Percentiles rank a stretch among this genome's conserved stretches.
Evolutionary conservation across 2,329 filamentous ascomycete species (phyloP).

Genomic region (Paecilomyces variotii): DNA sequence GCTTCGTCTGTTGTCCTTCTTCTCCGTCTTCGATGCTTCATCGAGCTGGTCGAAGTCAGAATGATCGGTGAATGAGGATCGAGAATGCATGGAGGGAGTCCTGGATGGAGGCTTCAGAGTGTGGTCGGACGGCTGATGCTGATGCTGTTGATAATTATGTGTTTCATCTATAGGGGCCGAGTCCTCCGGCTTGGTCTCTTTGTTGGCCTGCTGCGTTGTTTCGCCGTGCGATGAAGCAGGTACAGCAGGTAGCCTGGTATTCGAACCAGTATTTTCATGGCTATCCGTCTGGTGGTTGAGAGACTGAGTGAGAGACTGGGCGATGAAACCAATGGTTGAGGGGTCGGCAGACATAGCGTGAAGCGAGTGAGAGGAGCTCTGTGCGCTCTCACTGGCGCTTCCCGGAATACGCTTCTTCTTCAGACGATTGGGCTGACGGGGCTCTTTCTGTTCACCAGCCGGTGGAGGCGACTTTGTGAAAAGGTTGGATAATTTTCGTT

Average conservation of each 20-base stretch:
- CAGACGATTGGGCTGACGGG: slow-evolving; percentile 76
- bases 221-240: slow-evolving; percentile 20
- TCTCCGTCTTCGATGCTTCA: slow-evolving; percentile 47
- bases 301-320: slow-evolving; percentile 17
- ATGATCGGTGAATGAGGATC: slow-evolving; percentile 63
- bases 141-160: slow-evolving; percentile 13
- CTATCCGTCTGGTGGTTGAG: slow-evolving; percentile 18
- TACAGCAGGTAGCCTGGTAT: slow-evolving; percentile 24
- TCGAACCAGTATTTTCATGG: slow-evolving; percentile 23
- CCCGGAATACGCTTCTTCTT: slow-evolving; percentile 76
- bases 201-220: slow-evolving; percentile 7
- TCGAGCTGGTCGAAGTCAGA: slow-evolving; percentile 72
- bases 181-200: slow-evolving; percentile 28
- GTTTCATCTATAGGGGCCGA: slow-evolving; percentile 18
- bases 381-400: slow-evolving; percentile 75
- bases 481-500: slow-evolving; percentile 60
- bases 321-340: slow-evolving; percentile 28
- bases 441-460: slow-evolving; percentile 50
- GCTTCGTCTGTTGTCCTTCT: slow-evolving; percentile 62
- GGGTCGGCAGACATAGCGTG: slow-evolving; percentile 36
- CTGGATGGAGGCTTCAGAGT: slow-evolving; percentile 63
- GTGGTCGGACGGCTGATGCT: slow-evolving; percentile 38
- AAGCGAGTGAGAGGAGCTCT: slow-evolving; percentile 82
- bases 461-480: slow-evolving; percentile 61
- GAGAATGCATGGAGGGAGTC: slow-evolving; percentile 66